Conservation (phyloP, 2,329 filamentous ascomycete species). For the Aureobasidium sp. region DNA sequence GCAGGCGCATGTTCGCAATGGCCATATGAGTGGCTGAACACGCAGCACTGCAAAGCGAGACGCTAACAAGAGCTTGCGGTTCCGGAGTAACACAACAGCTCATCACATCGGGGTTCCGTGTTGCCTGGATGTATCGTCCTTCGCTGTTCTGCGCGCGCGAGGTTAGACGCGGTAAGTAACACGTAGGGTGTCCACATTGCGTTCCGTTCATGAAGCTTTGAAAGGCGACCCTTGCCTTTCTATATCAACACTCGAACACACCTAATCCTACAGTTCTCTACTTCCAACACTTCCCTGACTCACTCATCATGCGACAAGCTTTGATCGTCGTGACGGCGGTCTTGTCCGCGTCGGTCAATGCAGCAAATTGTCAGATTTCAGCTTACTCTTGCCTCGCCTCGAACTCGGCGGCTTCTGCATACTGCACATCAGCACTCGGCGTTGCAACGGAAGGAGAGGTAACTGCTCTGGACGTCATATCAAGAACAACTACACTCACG, state of each 20-base stretch:
- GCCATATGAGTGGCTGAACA: neutral
- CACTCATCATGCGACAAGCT: neutral
- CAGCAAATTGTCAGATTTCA: neutral
- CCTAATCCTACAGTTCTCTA: neutral
- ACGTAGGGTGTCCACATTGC: neutral
- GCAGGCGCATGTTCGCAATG: neutral
- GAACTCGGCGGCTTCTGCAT: slow-evolving; percentile 3
- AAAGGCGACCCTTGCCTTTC: neutral
- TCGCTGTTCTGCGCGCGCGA: neutral
- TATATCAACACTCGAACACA: neutral
- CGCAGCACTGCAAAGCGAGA: neutral
- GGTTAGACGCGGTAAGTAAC: neutral
- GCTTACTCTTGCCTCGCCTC: slow-evolving; percentile 4
- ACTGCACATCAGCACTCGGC: neutral
- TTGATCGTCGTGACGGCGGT: neutral
- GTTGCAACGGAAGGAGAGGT: neutral
- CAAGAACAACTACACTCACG: neutral
- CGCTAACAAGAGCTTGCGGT: neutral
- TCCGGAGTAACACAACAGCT: neutral
- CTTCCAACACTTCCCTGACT: too few species aligned
- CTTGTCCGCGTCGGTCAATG: neutral
- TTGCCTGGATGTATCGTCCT: neutral
- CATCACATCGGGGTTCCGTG: neutral
- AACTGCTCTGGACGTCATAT: neutral
- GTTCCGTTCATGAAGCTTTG: neutral